Base-by-base conservation (phyloP, 73 alveolate species). In the Paraurostyla sp. region DNA sequence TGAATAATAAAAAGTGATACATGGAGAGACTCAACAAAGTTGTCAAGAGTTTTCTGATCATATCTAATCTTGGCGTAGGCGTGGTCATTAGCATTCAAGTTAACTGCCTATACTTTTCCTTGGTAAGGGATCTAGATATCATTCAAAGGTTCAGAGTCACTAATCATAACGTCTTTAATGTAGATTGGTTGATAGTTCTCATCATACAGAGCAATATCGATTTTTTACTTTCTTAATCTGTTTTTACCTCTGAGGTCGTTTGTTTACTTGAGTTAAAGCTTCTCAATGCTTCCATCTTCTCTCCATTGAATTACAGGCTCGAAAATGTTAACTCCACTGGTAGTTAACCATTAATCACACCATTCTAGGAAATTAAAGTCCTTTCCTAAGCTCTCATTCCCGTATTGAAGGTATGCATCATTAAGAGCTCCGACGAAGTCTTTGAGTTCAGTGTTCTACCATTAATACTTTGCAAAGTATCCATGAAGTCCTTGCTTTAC, bases 391-490 rank as follows among this genome's bases (percentile, higher is more conserved):
- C 40, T 38, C 45, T 59, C 23, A 42, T 36, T 15, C 16, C 82
- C 76, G 22, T 36, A 15, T n/a, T 45, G 32, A 23, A 30, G 33
- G 71, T 82, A 69, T 22, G 95, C 95, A 0, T 82, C 90, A 13
- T 63, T 48, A 9, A 90, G 27, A 23, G 85, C 29, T 27, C 56
- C 30, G 16, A 90, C 87, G 50, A 82, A 90, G 48, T 90, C 86
- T 27, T 45, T 25, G 15, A 90, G 71, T 23, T n/a, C 80, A 0
- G 99, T 93, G 82, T 96, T 97, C 65, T 81, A 78, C 96, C 96
- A 98, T 65, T 83, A 88, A 91, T 83, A 93, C 76, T 93, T 94
- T 27, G 86, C 80, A 94, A 98, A 94, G 89, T 97, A 98, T 29
- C 84, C 82, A 48, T 92, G 93, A 78, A 95, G 93, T 15, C 98